These are phyloP conservation scores for Gossypium arboreum DNA, from an alignment of 345 rosid genomes.

Conservation along the genomic window DNA sequence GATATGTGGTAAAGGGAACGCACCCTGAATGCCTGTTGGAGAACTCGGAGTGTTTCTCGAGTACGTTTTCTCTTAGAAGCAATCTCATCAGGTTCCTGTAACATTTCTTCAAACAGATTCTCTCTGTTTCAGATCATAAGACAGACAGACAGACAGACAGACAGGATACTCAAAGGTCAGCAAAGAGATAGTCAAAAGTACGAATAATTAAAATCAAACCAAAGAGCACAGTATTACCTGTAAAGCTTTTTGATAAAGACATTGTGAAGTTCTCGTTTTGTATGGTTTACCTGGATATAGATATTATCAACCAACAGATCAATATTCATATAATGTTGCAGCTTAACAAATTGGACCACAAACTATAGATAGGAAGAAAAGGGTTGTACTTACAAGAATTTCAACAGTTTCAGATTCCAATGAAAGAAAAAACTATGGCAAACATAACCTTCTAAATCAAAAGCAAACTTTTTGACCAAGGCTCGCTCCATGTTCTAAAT, in stretches of 20 bases:
- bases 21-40: conserved; percentile 92
- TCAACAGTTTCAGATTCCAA: not conserved
- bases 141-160: not conserved
- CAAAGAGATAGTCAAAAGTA: not conserved
- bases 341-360: conserved; percentile 3
- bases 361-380: not conserved
- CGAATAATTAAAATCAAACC: not conserved
- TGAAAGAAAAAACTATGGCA: not conserved
- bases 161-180: conserved; percentile 6
- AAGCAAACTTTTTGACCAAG: not conserved
- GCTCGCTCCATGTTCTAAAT: not conserved
- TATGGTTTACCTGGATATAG: conserved; percentile 73
- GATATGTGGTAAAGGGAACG: conserved; percentile 22
- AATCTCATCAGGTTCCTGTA: conserved; percentile 95
- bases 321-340: not conserved
- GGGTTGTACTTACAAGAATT: not conserved
- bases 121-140: conserved; percentile 52
- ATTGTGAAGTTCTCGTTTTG: conserved; percentile 95
- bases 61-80: conserved; percentile 82
- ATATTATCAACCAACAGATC: conserved; percentile 14
- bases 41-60: conserved; percentile 75
- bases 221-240: conserved; percentile 46
- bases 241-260: conserved; percentile 91
- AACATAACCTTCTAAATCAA: not conserved
- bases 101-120: conserved; percentile 94